Percentiles rank a stretch among this genome's conserved stretches.
Conservation (phyloP, 2,329 filamentous ascomycete species). For the Diaporthe sp. region DNA sequence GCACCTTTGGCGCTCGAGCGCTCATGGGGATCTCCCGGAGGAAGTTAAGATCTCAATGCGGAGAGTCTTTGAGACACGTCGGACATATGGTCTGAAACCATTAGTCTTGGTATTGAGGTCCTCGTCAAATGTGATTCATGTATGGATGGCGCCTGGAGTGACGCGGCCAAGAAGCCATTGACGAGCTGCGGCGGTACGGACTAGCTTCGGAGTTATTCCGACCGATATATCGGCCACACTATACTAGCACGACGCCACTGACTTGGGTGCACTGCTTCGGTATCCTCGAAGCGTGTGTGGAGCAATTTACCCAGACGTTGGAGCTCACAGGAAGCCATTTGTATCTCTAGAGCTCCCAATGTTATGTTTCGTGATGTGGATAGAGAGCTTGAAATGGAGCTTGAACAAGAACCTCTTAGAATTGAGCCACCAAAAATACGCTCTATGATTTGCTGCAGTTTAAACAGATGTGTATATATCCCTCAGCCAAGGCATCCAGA, state of each 20-base stretch:
- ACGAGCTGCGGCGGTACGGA: slow-evolving; percentile 6
- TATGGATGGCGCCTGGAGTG: background rate
- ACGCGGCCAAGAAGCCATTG: slow-evolving; percentile 21
- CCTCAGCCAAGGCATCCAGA: background rate
- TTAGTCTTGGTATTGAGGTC: background rate
- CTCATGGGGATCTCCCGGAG: background rate
- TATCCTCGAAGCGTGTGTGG: background rate
- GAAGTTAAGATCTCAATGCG: too few species aligned
- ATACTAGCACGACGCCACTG: slow-evolving; percentile 15
- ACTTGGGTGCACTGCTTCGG: background rate
- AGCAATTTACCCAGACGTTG: background rate
- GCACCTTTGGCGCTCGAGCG: slow-evolving; percentile 18
- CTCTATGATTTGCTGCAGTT: background rate
- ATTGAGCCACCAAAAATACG: background rate
- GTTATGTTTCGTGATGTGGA: background rate
- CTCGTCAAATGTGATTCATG: background rate
- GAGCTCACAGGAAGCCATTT: background rate
- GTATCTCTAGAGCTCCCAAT: too few species aligned
- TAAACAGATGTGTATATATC: background rate
- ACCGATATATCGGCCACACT: slow-evolving; percentile 4
- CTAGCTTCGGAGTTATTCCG: slow-evolving; percentile 26
- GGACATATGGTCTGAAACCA: background rate
- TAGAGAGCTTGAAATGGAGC: too few species aligned
- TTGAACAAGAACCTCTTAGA: background rate
- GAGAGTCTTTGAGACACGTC: background rate